Evolutionary conservation across 441 rosid genomes (phyloP).

Genomic region (Lepidium campestre): DNA sequence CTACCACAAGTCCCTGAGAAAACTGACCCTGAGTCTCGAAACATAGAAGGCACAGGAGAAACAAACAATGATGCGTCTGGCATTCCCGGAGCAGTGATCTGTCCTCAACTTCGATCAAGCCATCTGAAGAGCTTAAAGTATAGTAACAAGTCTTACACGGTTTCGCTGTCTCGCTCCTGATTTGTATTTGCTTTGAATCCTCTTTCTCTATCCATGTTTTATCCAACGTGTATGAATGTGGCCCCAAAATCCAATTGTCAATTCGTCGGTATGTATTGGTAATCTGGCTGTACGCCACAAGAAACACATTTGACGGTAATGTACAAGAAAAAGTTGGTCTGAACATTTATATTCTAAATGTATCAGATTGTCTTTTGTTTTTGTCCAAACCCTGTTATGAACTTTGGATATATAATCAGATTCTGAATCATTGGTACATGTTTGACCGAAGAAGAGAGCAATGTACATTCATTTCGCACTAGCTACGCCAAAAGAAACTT

Average conservation of each 20-base stretch:
- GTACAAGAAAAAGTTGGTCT: not conserved
- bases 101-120: conserved; percentile 51
- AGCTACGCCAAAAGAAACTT: conserved; percentile 12
- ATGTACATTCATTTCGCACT: conserved; percentile 13
- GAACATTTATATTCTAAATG: no score
- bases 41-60: conserved; percentile 33
- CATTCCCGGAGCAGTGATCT: conserved; percentile 33
- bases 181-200: conserved; percentile 5
- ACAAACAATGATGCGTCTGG: conserved; percentile 27
- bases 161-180: conserved; percentile 53
- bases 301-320: not conserved
- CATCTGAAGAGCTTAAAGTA: conserved; percentile 66
- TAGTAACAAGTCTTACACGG: conserved; percentile 49
- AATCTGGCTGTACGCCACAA: not conserved
- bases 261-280: not conserved
- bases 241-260: not conserved
- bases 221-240: not conserved
- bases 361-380: not conserved
- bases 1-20: conserved; percentile 33
- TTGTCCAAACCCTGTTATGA: not conserved
- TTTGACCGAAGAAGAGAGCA: not conserved
- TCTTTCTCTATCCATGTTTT: not conserved
- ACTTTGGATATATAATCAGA: not conserved
- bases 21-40: conserved; percentile 29
- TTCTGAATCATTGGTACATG: conserved; percentile 5